phyloP scores from a whole-genome alignment of 441 rosid genomes.

The Isatis lusitanica region DNA sequence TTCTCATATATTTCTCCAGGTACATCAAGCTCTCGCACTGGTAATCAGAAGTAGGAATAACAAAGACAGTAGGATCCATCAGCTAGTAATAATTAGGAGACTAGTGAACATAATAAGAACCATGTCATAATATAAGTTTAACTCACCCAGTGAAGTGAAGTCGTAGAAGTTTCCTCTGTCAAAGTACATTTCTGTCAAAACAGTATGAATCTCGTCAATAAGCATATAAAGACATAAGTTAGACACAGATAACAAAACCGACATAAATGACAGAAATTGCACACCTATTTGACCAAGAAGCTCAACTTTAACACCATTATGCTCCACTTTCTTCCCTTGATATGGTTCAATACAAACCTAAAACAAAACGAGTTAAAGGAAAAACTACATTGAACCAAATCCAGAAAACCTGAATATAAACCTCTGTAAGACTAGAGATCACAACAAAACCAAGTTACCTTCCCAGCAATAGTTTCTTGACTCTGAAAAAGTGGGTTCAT shows the following conservation, averaged over 20 bases:
- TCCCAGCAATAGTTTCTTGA: constrained; percentile 90
- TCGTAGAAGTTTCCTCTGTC: constrained; percentile 97
- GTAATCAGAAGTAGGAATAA: constrained; percentile 28
- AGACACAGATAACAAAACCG: neutral
- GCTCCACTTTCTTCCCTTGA: constrained; percentile 95
- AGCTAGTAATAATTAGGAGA: neutral
- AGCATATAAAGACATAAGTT: neutral
- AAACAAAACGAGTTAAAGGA: constrained; percentile 5
- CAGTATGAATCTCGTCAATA: neutral
- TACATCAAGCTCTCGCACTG: constrained; percentile 95
- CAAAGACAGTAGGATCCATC: neutral
- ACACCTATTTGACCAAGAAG: constrained; percentile 98
- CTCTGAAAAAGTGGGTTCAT: constrained; percentile 89
- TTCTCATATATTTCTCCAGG: constrained; percentile 95
- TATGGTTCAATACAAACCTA: constrained; percentile 82
- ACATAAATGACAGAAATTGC: constrained; percentile 16
- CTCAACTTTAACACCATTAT: constrained; percentile 91
- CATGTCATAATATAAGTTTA: constrained; percentile 1
- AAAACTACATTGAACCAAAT: constrained; percentile 8
- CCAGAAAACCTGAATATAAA: neutral
- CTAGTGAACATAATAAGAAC: neutral
- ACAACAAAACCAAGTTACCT: constrained; percentile 48
- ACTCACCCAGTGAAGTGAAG: constrained; percentile 96
- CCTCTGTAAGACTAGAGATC: neutral
- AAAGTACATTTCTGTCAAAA: constrained; percentile 77